Evolutionary conservation across 495 filamentous ascomycete genomes (phyloP), one percentile per base, ranked within the genome.

Genomic region (Penicillium waksmanii): DNA sequence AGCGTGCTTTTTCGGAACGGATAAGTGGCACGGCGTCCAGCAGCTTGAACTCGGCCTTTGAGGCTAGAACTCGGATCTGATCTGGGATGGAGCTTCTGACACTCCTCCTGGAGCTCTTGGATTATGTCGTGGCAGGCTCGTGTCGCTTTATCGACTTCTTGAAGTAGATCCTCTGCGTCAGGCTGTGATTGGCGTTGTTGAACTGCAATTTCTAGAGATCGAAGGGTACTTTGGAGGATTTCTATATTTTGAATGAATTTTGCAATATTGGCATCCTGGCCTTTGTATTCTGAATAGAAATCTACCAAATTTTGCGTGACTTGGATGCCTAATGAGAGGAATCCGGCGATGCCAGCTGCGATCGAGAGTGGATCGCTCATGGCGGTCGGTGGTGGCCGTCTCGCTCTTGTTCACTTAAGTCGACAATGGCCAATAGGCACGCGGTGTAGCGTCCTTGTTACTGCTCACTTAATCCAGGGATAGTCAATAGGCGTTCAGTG

Each of bases 1-100:
- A 76, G 57, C 1, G 72, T 73, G 44, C 66, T 71, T 53, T 61
- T 52, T 17, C 67, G 63, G 47, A 76, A 75, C 13, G 67, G 73
- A 60, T 76, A 75, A 10, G 65, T 47, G 2, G 40, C 57, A 10
- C 61, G 55, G 23, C 65, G 72, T 7, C 64, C 62, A 13, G 57
- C 52, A 25, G 55, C 7, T 13, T 61, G 50, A 23, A 67, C n/a
- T 0, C 51, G 47, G 56, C 23, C 58, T 36, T 55, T 67, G n/a
- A 67, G 27, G 3, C 27, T 8, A 5, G 27, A 0, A 1, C 8
- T 5, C 27, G 27, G 1, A 31, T 6, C 27, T 5, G 27, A 31
- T 31, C 1, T 31, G 3, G 27, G 5, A 8, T 6, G 6, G 3
- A 31, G 8, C 8, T 31, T 31, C 27, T 31, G 6, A 31, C 27